Evolutionary conservation across 1,284 basidiomycete species (phyloP), one percentile per base, ranked within the genome.

Genomic region (Ustilago crameri): DNA sequence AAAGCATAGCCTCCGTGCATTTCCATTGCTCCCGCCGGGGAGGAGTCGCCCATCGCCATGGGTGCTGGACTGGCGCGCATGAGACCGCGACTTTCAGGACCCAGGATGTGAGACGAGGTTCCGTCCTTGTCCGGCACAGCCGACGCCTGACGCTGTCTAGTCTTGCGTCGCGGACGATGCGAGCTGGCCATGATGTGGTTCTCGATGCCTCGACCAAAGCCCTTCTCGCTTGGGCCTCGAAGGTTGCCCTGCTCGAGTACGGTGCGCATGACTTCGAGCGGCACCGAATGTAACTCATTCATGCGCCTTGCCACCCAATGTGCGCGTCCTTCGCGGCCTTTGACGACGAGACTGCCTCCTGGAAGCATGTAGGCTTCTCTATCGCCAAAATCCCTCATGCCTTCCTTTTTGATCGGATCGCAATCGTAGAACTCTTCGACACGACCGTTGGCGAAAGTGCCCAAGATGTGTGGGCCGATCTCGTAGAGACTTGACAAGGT

Each of bases 201-300:
- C 60, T 81, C 78, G 35, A 82, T 82, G 17, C 81, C 81, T 26
- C 81, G 50, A 15, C 81, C 81, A 37, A 82, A 82, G 1, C 80
- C 80, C 46, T 75, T 76, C 22, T 75, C 53, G 37, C 66, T 65
- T 1, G 75, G 74, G 7, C 71, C 70, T 9, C 63, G 62, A 3
- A 82, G 54, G 43, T 82, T 79, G 51, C 81, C 81, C 51, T 79
- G 79, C 55, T 82, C 81, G 24, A 82, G 61, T 23, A 82, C 80
- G 7, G 76, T 80, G 24, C 64, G 67, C 64, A 82, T 80, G 22
- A 80, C 75, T 27, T 82, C 81, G 43, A 82, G 74, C 15, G 81
- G 81, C 17, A 82, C 81, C 22, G 81, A 80, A 51, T 82, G 81
- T 14, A 82, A 67, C 63, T 82, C 78, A 30, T 79, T 74, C 81